Evolutionary conservation across 805 yeast species (phyloP).

Genomic region (Debaryomyces prosopidis): DNA sequence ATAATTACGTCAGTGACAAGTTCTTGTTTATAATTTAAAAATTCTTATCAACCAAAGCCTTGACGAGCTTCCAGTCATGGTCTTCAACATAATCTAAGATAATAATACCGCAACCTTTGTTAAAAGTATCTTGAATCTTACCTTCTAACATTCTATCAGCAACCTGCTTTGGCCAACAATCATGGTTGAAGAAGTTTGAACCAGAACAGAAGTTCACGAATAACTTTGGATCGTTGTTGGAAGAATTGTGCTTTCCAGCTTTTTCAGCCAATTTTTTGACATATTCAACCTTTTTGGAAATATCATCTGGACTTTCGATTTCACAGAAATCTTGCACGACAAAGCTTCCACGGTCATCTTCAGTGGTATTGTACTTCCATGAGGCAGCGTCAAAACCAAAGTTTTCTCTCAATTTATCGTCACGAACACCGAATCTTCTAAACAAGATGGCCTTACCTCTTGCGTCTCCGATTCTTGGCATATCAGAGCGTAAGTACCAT

Average conservation of each 20-base stretch:
- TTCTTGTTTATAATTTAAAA: slow-evolving; percentile 18
- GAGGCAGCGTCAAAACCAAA: slow-evolving; percentile 68
- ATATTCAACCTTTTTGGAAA: slow-evolving; percentile 55
- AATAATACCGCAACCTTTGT: slow-evolving; percentile 61
- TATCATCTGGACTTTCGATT: slow-evolving; percentile 50
- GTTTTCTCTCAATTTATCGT: slow-evolving; percentile 39
- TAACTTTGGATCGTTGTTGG: slow-evolving; percentile 50
- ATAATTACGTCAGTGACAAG: no score
- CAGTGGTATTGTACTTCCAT: slow-evolving; percentile 67
- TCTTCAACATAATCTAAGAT: slow-evolving; percentile 68
- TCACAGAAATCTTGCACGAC: slow-evolving; percentile 78
- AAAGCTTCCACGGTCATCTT: slow-evolving; percentile 61
- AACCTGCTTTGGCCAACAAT: slow-evolving; percentile 74
- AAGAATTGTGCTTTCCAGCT: slow-evolving; percentile 51
- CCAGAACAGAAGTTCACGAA: slow-evolving; percentile 75
- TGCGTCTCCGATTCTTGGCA: slow-evolving; percentile 61
- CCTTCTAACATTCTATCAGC: slow-evolving; percentile 50
- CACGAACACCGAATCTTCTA: slow-evolving; percentile 67
- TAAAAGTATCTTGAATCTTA: slow-evolving; percentile 48
- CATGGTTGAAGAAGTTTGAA: slow-evolving; percentile 66
- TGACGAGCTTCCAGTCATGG: slow-evolving; percentile 59
- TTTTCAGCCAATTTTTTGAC: slow-evolving; percentile 55
- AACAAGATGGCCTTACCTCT: slow-evolving; percentile 69
- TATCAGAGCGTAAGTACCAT: slow-evolving; percentile 58
- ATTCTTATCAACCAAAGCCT: slow-evolving; percentile 53